These are phyloP conservation scores for Claviceps arundinis DNA, from an alignment of 2,329 filamentous ascomycete species.

Conservation along the genomic window DNA sequence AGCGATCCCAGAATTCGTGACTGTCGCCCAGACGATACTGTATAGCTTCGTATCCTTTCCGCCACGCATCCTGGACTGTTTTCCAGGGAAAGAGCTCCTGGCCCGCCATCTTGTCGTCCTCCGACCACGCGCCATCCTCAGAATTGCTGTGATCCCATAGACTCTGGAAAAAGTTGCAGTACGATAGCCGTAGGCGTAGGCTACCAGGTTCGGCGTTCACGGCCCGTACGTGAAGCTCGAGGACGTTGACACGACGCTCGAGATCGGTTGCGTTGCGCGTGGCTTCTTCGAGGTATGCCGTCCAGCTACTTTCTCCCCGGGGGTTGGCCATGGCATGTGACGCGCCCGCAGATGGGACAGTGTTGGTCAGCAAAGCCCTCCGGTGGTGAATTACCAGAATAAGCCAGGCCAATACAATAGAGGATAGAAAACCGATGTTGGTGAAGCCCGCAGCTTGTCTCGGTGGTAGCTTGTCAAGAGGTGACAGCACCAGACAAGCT, in stretches of 20 bases:
- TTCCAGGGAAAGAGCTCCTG: slow-evolving; percentile 60
- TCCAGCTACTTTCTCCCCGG: slow-evolving; percentile 64
- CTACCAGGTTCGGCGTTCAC: slow-evolving; percentile 60
- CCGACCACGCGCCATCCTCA: slow-evolving; percentile 39
- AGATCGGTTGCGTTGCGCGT: slow-evolving; percentile 45
- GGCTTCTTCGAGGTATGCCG: slow-evolving; percentile 64
- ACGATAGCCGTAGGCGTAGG: slow-evolving; percentile 60
- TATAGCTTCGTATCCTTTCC: slow-evolving; percentile 57
- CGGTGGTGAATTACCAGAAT: neutral
- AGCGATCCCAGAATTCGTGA: slow-evolving; percentile 67
- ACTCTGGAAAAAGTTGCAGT: slow-evolving; percentile 65
- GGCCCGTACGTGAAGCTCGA: slow-evolving; percentile 61
- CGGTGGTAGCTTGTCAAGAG: neutral
- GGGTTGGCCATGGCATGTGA: slow-evolving; percentile 35
- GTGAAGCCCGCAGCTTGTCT: neutral
- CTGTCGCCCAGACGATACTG: slow-evolving; percentile 66
- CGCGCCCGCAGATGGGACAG: neutral
- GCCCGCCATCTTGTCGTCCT: slow-evolving; percentile 56
- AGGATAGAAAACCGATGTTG: neutral
- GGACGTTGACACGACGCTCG: slow-evolving; percentile 53
- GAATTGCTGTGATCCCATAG: slow-evolving; percentile 53
- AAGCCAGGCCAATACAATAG: too few relatives aligned
- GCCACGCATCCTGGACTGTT: slow-evolving; percentile 53
- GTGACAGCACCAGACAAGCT: neutral
- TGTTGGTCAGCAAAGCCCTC: neutral